Conservation (phyloP, 2,329 filamentous ascomycete genomes). For the Diaporthe amygdali region DNA sequence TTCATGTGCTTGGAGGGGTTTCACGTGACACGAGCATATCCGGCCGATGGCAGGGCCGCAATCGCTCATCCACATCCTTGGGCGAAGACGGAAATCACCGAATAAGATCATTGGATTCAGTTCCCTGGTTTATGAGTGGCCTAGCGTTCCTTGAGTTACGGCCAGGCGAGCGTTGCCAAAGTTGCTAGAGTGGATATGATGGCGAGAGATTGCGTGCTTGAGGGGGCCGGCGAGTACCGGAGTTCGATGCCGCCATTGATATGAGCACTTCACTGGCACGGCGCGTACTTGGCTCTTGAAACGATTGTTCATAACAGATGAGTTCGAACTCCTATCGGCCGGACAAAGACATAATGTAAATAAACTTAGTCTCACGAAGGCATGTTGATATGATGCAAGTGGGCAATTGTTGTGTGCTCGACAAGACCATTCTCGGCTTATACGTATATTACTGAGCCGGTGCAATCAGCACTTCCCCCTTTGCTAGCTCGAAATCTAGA, state of each 20-base stretch:
- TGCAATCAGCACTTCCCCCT: background rate
- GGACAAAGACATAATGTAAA: too few species aligned
- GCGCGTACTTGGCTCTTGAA: background rate
- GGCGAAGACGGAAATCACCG: background rate
- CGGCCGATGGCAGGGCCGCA: background rate
- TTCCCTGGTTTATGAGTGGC: background rate
- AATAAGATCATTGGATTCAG: background rate
- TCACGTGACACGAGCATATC: background rate
- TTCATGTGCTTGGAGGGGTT: background rate
- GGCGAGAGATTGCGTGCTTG: constrained; percentile 11
- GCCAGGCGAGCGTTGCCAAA: background rate
- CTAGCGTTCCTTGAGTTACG: background rate
- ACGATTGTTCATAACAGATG: too few species aligned
- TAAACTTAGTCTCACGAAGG: too few species aligned
- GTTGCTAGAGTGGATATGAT: background rate
- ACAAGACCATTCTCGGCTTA: background rate
- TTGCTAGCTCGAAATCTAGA: background rate
- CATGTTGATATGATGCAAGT: background rate
- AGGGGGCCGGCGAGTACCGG: constrained; percentile 12
- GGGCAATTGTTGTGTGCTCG: background rate
- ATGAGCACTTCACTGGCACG: background rate
- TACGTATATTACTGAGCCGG: background rate
- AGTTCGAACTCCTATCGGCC: background rate
- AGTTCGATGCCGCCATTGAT: background rate
- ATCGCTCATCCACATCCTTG: background rate